Conservation (phyloP, 2,329 filamentous ascomycete genomes). For the Ophiocordyceps sinensis region DNA sequence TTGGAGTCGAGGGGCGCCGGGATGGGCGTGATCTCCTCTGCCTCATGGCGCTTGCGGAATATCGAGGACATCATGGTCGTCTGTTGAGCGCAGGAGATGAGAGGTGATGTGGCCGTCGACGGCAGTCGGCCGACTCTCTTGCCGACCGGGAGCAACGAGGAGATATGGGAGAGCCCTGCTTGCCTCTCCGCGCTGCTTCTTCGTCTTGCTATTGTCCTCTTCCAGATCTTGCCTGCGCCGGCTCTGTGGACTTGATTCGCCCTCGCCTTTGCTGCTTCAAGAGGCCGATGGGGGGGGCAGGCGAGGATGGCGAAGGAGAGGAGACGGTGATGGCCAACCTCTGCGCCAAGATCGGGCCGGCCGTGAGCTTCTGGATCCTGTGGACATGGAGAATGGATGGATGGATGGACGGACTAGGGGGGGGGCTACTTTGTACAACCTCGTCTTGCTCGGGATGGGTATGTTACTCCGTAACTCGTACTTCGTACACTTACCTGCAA, state of each 20-base stretch:
- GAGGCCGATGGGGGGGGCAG: not conserved
- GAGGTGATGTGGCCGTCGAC: too few species aligned
- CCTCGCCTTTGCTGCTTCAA: not conserved
- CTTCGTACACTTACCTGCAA: too few species aligned
- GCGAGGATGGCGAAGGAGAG: not conserved
- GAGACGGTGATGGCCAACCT: not conserved
- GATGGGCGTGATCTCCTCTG: slow-evolving; percentile 29
- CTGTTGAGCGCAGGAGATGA: too few species aligned
- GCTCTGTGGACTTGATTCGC: not conserved
- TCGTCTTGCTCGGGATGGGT: not conserved
- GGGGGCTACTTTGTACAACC: not conserved
- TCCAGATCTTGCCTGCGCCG: too few species aligned
- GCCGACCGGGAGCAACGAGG: too few species aligned
- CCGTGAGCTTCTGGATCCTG: not conserved
- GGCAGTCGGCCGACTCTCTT: too few species aligned
- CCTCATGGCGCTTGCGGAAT: slow-evolving; percentile 31
- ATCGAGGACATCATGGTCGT: slow-evolving; percentile 19
- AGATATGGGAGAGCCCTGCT: too few species aligned
- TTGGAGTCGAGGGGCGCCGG: slow-evolving; percentile 24
- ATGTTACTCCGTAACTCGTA: too few species aligned
- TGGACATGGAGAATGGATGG: not conserved
- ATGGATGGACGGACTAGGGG: not conserved
- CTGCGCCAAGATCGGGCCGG: not conserved
- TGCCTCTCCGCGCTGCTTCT: too few species aligned
- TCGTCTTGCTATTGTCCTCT: too few species aligned